These are phyloP conservation scores for Spinacia oleracea DNA, from an alignment of 179 eudicot genomes.

Conservation along the genomic window DNA sequence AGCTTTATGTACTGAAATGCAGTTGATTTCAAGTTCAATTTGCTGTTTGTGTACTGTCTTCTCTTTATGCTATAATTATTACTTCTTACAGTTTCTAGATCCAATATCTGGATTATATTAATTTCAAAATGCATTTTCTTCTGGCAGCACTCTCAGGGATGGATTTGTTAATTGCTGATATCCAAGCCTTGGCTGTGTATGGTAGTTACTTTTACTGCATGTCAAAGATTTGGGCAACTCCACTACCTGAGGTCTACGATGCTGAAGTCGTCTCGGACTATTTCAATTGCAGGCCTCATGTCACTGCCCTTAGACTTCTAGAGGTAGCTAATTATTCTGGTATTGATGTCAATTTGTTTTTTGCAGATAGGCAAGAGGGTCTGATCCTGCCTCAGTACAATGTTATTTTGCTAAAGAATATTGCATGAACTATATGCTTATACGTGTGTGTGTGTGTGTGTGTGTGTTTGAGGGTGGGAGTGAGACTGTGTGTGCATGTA, in stretches of 20 bases:
- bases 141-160: slow-evolving; percentile 62
- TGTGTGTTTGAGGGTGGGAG: neutral
- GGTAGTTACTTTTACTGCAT: slow-evolving; percentile 57
- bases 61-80: neutral
- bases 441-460: neutral
- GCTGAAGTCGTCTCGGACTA: slow-evolving; percentile 67
- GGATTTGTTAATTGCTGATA: slow-evolving; percentile 81
- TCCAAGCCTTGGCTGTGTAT: slow-evolving; percentile 74
- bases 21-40: too few relatives aligned
- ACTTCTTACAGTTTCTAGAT: neutral
- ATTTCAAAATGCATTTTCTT: neutral
- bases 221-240: slow-evolving; percentile 77
- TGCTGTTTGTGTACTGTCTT: neutral
- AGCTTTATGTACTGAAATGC: neutral
- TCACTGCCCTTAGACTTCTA: slow-evolving; percentile 79
- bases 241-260: slow-evolving; percentile 89
- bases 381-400: neutral
- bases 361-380: neutral
- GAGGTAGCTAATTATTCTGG: slow-evolving; percentile 55
- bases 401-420: too few relatives aligned
- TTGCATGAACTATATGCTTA: too few relatives aligned
- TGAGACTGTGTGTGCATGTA: neutral
- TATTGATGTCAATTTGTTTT: neutral
- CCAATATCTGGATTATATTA: neutral
- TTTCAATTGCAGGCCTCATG: slow-evolving; percentile 86